Evolutionary conservation across 2,329 filamentous ascomycete genomes (phyloP), one percentile per base, ranked within the genome.

Genomic region (Alternaria incomplexa): DNA sequence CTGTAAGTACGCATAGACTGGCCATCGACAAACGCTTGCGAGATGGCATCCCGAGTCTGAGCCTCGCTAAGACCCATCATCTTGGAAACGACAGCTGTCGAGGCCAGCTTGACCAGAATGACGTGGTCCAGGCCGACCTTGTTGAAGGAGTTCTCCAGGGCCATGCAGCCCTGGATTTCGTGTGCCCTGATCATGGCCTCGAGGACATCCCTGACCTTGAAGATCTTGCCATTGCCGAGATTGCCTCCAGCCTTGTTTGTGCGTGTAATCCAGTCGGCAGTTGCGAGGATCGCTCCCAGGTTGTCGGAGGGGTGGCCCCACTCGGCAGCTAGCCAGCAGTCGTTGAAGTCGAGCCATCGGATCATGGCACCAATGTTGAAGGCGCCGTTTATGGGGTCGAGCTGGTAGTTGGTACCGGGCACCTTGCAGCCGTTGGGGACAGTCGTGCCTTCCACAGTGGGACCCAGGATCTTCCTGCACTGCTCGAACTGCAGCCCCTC

Each of bases 321-420:
- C 85, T 99, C 96, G 60, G 96, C 96, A 47, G 95, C 96, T 68
- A 98, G 87, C 96, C 95, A 99, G 89, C 96, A 98, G 88, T 99
- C 96, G 82, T 99, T 99, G 88, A 98, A 99, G 85, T 99, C 96
- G 76, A 99, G 89, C 96, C 96, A 99, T 79, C 96, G 89, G 84
- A 99, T 97, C 91, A 97, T 97, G 76, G 96, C 92, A 75, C 96
- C 96, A 75, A 99, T 98, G 87, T 98, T 98, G 89, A 99, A 98
- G 68, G 96, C 96, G 67, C 91, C 96, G 76, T 95, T 95, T 79
- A 98, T 90, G 43, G 96, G 96, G 81, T 98, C 96, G 73, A 99
- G 90, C 83, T 96, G 91, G 85, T 95, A 98, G 71, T 91, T 89
- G 30, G 96, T 98, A 69, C 96, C 96, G 44, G 92, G 93, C 47